These are phyloP conservation scores for Manihot esculenta DNA, from an alignment of 441 rosid species.

Conservation along the genomic window DNA sequence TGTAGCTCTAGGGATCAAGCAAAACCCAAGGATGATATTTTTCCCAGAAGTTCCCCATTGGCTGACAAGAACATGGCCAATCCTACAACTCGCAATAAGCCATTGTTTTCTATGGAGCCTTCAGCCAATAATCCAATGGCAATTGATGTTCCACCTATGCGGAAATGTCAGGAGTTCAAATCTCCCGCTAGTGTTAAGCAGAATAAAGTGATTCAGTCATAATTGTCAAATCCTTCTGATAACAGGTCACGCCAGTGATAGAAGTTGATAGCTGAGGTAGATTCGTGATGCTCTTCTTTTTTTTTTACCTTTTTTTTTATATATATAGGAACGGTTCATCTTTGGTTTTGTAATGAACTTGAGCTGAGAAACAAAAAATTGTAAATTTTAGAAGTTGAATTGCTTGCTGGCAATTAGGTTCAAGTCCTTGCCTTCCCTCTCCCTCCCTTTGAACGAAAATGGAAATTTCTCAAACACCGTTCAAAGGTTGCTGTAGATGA, in stretches of 20 bases:
- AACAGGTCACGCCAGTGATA: conserved; percentile 28
- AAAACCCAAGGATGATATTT: conserved; percentile 43
- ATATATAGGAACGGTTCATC: conserved; percentile 31
- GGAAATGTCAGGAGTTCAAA: conserved; percentile 74
- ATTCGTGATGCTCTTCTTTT: conserved; percentile 22
- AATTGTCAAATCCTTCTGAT: conserved; percentile 22
- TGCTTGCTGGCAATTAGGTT: conserved; percentile 31
- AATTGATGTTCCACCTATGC: conserved; percentile 43
- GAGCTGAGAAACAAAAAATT: conserved; percentile 29
- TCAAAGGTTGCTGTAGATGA: background rate
- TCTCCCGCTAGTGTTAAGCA: conserved; percentile 57
- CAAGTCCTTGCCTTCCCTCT: background rate
- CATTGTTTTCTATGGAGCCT: conserved; percentile 43
- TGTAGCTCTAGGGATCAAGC: conserved; percentile 60
- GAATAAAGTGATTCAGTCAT: conserved; percentile 64
- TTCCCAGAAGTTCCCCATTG: conserved; percentile 36
- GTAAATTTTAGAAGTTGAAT: conserved; percentile 44
- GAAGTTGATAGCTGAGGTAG: conserved; percentile 46
- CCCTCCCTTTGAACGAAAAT: background rate
- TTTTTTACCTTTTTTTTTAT: background rate
- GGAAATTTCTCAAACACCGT: background rate
- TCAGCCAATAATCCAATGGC: conserved; percentile 44
- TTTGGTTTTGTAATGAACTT: conserved; percentile 48
- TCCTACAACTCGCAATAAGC: conserved; percentile 32
- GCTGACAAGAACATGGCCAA: conserved; percentile 42